Evolutionary conservation across 495 filamentous ascomycete species (phyloP).

Genomic region (Neurospora intermedia): DNA sequence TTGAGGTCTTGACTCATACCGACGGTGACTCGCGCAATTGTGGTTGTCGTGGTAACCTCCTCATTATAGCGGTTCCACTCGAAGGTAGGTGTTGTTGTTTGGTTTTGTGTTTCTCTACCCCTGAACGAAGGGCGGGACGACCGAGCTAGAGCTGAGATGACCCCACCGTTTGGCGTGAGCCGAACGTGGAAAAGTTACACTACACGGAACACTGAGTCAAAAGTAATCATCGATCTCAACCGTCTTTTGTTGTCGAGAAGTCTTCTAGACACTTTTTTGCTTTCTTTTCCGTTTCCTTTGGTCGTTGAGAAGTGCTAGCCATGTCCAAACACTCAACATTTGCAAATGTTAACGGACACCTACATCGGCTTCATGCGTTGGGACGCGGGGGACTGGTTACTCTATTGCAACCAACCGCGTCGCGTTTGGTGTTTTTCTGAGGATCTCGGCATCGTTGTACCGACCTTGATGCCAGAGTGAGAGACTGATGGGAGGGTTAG

Average conservation of each 20-base stretch:
- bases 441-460: not conserved
- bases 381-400: not conserved
- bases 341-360: not conserved
- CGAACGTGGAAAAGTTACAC: not conserved
- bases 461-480: not conserved
- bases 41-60: not conserved
- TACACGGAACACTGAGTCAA: not conserved
- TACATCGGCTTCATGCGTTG: not conserved
- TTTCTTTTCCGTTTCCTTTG: not conserved
- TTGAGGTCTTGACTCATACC: not conserved
- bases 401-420: not conserved
- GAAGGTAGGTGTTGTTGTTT: not conserved
- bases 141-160: not conserved
- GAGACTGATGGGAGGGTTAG: not conserved
- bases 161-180: not conserved
- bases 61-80: not conserved
- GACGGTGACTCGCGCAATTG: not conserved
- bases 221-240: not conserved
- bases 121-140: not conserved
- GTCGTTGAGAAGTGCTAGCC: not conserved
- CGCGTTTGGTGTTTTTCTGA: not conserved
- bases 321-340: not conserved
- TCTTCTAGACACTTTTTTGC: not conserved
- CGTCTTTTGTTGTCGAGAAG: not conserved
- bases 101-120: not conserved